Base-by-base conservation (phyloP, 139 green algal species). In the Deuterostichococcus epilithicus region DNA sequence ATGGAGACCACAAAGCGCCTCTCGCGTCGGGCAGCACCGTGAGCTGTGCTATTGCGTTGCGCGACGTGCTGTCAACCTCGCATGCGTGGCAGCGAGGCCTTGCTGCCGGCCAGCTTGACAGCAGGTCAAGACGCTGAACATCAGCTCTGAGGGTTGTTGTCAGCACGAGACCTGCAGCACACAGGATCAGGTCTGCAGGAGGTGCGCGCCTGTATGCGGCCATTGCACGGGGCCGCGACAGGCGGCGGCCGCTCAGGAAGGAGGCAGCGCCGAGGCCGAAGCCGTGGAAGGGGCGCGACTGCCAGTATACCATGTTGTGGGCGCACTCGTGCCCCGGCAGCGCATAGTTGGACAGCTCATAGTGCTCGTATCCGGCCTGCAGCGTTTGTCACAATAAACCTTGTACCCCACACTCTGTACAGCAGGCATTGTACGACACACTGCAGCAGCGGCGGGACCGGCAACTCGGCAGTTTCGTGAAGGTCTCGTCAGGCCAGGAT, bases 231-330 rank as follows among this genome's bases (percentile, higher is more conserved):
- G 95, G 95, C 3, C 95, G 78, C 26, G 83, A 81, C 75, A 96
- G 92, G 0, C 95, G 84, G 26, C 81, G 66, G 13, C 87, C 83
- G 33, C 78, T 30, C 33, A 96, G 71, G 81, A 94, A 94, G 0
- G 91, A 97, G 1, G 95, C 86, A 2, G 92, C 90, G 0, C 95
- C 93, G 32, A 98, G 45, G 52, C 96, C 96, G 81, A 98, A 98
- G 18, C 79, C 96, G 80, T 96, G 91, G 79, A 90, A 98, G 0
- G 85, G 83, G 33, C 23, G 23, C 47, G 76, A 72, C 6, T 70
- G 47, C 95, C 95, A 99, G 82, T 99, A 98, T 1, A 90, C 86
- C 74, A 88, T 78, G 85, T 99, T 99, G 85, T 99, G 96, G 0
- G 45, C n/a, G 78, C 88, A 83, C 59, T 82, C 80, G 77, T 93